Base-by-base conservation (phyloP, 768 basidiomycete species). In the Termitomyces sp. region DNA sequence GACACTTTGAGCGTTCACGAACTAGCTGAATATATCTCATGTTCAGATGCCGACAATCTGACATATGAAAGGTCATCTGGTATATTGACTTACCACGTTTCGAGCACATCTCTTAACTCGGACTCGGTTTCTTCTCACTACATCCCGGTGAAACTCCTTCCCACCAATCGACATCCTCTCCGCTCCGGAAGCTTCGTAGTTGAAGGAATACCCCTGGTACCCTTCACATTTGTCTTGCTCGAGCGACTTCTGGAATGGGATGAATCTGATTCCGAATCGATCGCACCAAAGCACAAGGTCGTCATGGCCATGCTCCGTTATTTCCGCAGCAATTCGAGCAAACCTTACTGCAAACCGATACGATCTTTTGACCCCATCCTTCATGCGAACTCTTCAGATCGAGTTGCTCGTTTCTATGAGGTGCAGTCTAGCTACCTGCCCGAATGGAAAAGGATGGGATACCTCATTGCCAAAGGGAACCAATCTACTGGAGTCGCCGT, bases 221-320 rank as follows among this genome's bases (percentile, higher is more conserved):
- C 62, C 7, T 63, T 43, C 33, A 36, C 56, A 0, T 60, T 55
- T 32, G 16, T 63, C 7, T 42, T 60, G 27, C 48, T 63, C n/a
- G 56, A 51, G 39, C 48, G 49, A 22, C 56, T 63, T 2, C 32
- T 40, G 10, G 56, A 60, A 5, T 63, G 62, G 62, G 62, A 60
- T 20, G 42, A 39, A 39, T 48, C 42, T 32, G 22, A 42, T 5
- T 14, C 32, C 30, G 34, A 37, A 4, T 16, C 36, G 0, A 16
- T 13, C 9, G 10, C 26, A 27, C 16, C 6, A 14, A 55, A 44
- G 9, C 33, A 36, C 4, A 50, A 56, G 43, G 48, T 37, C 5
- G 39, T 60, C n/a, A 55, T 60, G 54, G 32, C 33, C 32, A 60
- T 56, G 54, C 43, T 60, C 5, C 54, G 55, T 8, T 51, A 55